Conservation (phyloP, 148 eudicot species). For the Selenicereus undatus region DNA sequence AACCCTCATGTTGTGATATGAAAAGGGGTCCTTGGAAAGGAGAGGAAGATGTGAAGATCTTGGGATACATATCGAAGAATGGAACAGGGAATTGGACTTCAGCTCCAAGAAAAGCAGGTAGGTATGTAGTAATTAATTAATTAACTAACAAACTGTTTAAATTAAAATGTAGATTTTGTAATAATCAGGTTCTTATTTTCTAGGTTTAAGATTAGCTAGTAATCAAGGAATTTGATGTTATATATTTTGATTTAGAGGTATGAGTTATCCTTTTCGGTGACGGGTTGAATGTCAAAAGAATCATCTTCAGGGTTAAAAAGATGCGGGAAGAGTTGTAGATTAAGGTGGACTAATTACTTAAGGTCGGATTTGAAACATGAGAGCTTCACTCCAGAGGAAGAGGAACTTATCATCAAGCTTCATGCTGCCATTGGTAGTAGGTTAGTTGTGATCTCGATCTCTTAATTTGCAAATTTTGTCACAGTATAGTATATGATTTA, state of each 20-base stretch:
- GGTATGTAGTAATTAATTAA: background rate
- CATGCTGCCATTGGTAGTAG: slow-evolving; percentile 91
- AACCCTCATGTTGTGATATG: slow-evolving; percentile 36
- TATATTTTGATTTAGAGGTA: background rate
- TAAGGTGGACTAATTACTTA: slow-evolving; percentile 35
- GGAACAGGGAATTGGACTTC: slow-evolving; percentile 32
- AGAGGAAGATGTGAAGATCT: slow-evolving; percentile 38
- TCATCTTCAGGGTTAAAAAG: slow-evolving; percentile 40
- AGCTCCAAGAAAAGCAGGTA: slow-evolving; percentile 27
- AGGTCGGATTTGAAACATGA: slow-evolving; percentile 38
- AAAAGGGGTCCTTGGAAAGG: slow-evolving; percentile 38
- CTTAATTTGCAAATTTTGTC: background rate
- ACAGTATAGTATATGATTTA: too few species aligned
- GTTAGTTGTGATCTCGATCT: slow-evolving; percentile 22
- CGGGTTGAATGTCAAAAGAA: slow-evolving; percentile 19
- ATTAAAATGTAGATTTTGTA: background rate
- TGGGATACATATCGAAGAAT: slow-evolving; percentile 32
- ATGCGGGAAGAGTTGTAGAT: slow-evolving; percentile 62
- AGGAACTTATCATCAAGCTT: slow-evolving; percentile 71
- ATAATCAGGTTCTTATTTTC: too few species aligned
- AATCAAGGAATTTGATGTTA: background rate
- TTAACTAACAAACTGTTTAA: background rate
- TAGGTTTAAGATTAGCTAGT: too few species aligned
- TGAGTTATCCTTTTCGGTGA: background rate
- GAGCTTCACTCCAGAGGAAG: slow-evolving; percentile 68